Evolutionary conservation across 805 yeast genomes (phyloP).

Genomic region (Starmerella powellii): DNA sequence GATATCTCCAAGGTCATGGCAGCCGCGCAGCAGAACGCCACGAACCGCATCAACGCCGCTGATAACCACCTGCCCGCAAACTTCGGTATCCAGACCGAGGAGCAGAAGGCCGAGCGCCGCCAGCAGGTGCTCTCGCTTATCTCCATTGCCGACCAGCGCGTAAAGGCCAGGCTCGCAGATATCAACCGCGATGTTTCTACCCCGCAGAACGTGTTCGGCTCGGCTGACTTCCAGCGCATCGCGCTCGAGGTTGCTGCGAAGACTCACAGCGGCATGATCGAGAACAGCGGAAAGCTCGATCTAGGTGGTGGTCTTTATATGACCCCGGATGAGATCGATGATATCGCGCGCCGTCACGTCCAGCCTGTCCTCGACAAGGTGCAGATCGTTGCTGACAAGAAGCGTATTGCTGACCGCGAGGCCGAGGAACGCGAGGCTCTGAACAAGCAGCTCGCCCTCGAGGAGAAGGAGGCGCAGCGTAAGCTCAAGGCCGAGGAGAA

Average conservation of each 20-base stretch:
- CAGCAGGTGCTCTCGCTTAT: slow-evolving; percentile 23
- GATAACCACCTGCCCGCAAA: slow-evolving; percentile 19
- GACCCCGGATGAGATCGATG: slow-evolving; percentile 61
- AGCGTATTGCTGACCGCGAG: slow-evolving; percentile 47
- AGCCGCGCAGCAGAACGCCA: slow-evolving; percentile 28
- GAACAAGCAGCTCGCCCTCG: slow-evolving; percentile 26
- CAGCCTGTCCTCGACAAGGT: slow-evolving; percentile 73
- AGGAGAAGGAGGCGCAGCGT: slow-evolving; percentile 15
- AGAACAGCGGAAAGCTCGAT: slow-evolving; percentile 45
- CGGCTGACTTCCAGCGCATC: slow-evolving; percentile 50
- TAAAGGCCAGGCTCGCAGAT: slow-evolving; percentile 28
- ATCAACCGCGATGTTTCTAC: slow-evolving; percentile 35
- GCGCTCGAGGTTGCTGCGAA: slow-evolving; percentile 71
- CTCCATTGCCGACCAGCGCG: slow-evolving; percentile 24
- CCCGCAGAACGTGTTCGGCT: slow-evolving; percentile 30
- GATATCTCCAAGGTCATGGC: slow-evolving; percentile 25
- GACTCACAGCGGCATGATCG: slow-evolving; percentile 46
- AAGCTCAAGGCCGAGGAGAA: slow-evolving; percentile 28
- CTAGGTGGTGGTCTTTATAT: slow-evolving; percentile 83
- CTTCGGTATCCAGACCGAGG: slow-evolving; percentile 19
- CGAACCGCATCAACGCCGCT: slow-evolving; percentile 18
- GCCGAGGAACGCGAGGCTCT: slow-evolving; percentile 32
- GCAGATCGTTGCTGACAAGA: slow-evolving; percentile 52
- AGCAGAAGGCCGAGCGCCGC: slow-evolving; percentile 22
- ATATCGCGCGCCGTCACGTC: slow-evolving; percentile 67